Evolutionary conservation across 768 basidiomycete genomes (phyloP).

Genomic region (Chalciporus chontae): DNA sequence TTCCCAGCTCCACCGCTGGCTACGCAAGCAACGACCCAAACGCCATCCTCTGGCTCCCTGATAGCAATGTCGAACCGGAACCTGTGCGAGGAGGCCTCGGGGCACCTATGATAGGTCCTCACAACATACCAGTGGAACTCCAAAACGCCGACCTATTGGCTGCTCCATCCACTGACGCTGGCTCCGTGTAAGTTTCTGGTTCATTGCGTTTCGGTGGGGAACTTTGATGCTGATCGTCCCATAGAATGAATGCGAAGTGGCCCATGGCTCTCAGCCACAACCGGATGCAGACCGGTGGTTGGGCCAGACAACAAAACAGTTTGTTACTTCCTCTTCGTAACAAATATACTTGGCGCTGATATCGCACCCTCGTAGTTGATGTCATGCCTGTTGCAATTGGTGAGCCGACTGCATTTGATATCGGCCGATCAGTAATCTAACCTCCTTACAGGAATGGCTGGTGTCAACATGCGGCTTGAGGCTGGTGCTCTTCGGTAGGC

Average conservation of each 20-base stretch:
- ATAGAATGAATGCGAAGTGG: slow-evolving; percentile 52
- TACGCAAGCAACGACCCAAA: slow-evolving; percentile 43
- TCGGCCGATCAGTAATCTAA: not conserved
- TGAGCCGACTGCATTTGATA: slow-evolving; percentile 12
- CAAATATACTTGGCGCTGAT: not conserved
- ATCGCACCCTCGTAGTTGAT: slow-evolving; percentile 20
- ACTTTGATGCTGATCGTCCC: not conserved
- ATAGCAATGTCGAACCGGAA: slow-evolving; percentile 27
- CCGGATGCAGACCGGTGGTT: slow-evolving; percentile 54
- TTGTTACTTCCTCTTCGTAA: slow-evolving; percentile 2
- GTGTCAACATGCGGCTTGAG: slow-evolving; percentile 38
- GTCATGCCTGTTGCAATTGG: slow-evolving; percentile 36
- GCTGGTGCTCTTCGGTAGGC: slow-evolving; percentile 35
- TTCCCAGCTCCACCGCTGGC: slow-evolving; percentile 39
- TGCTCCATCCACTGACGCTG: slow-evolving; percentile 59
- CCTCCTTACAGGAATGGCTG: slow-evolving; percentile 8
- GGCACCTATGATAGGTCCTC: slow-evolving; percentile 48
- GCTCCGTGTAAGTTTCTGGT: slow-evolving; percentile 36
- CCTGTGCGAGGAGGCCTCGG: slow-evolving; percentile 44
- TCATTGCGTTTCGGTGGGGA: not conserved
- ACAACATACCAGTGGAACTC: slow-evolving; percentile 48
- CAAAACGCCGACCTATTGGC: slow-evolving; percentile 57
- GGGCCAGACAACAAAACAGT: slow-evolving; percentile 59
- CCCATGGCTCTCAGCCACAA: slow-evolving; percentile 54
- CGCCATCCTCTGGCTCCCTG: slow-evolving; percentile 34